phyloP scores from a whole-genome alignment of 228 moss, liverwort and hornwort species.

The Sphagnum fallax region DNA sequence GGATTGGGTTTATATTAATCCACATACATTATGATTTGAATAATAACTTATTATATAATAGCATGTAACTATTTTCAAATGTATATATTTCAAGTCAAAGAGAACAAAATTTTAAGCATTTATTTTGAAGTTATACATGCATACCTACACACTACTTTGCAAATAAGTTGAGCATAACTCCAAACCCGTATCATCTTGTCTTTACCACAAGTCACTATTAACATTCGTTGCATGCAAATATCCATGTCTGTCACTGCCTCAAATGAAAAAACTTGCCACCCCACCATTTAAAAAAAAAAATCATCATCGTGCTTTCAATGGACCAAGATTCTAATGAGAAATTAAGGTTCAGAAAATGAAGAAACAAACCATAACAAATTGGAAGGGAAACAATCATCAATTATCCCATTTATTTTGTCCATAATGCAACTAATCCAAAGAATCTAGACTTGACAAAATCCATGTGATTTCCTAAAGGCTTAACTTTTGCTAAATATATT shows the following conservation, averaged over 20 bases:
- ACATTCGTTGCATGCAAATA: constrained; percentile 25
- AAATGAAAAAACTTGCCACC: constrained; percentile 26
- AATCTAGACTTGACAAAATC: too few species aligned
- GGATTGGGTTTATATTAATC: not conserved
- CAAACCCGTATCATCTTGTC: constrained; percentile 28
- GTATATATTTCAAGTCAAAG: not conserved
- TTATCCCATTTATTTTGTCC: not conserved
- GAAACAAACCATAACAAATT: not conserved
- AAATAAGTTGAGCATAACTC: constrained; percentile 25
- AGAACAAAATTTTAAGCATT: too few species aligned
- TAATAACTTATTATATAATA: not conserved
- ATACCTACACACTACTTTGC: constrained; percentile 14
- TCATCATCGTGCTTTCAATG: too few species aligned
- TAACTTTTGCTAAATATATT: too few species aligned
- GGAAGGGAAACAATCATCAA: not conserved
- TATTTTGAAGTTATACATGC: too few species aligned
- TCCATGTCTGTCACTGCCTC: constrained; percentile 21
- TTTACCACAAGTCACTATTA: constrained; percentile 20
- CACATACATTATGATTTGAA: not conserved
- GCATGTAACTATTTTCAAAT: not conserved
- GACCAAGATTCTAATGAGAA: constrained; percentile 5
- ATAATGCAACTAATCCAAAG: not conserved
- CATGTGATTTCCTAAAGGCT: too few species aligned
- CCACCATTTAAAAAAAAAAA: not conserved
- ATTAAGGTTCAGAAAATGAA: constrained; percentile 10